Conservation (phyloP, 208 protist species). For the Leishmania turanica region DNA sequence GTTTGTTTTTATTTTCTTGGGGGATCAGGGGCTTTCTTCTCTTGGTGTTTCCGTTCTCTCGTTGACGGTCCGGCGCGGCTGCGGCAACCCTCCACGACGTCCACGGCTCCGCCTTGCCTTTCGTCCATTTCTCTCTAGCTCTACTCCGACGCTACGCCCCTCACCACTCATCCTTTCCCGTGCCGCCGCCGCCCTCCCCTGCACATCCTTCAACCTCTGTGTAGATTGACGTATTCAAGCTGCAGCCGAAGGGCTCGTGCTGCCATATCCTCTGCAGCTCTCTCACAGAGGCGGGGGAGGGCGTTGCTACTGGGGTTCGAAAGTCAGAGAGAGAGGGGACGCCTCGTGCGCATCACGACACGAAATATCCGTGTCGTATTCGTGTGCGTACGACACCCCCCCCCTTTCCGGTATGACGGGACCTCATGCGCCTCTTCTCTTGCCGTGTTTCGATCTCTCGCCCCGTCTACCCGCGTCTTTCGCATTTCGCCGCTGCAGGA, state of each 20-base stretch:
- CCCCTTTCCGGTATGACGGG: too few species aligned
- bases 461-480: too few species aligned
- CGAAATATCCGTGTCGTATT: background rate
- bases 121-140: background rate
- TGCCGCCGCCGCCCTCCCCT: background rate
- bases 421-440: background rate
- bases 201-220: background rate
- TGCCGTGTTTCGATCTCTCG: background rate
- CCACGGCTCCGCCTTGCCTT: background rate
- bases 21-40: too few species aligned
- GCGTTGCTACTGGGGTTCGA: background rate
- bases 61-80: background rate
- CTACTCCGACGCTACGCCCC: background rate
- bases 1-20: too few species aligned
- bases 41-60: background rate
- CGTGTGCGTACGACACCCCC: background rate
- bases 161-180: background rate
- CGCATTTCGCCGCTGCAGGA: too few species aligned
- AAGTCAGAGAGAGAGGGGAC: background rate
- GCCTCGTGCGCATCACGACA: background rate
- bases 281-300: background rate
- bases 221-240: background rate
- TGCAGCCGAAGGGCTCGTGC: background rate
- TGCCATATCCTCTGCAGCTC: background rate
- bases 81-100: background rate